These are phyloP conservation scores for Boletus rufocinnamomeus DNA, from an alignment of 768 basidiomycete genomes.

Conservation along the genomic window DNA sequence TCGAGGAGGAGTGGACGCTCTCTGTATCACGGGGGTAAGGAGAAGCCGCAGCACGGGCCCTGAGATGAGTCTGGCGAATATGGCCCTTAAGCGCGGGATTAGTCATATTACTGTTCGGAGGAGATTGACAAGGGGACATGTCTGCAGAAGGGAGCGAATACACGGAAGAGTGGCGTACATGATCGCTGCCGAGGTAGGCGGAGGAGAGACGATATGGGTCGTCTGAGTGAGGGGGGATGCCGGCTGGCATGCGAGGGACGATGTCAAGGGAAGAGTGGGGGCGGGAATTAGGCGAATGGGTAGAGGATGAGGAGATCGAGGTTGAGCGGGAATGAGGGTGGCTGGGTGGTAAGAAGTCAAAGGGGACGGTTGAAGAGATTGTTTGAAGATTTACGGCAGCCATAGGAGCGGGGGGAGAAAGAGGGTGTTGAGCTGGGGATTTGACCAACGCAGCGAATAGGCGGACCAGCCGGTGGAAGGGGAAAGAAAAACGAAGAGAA, in stretches of 20 bases:
- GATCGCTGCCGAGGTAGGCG: conserved; percentile 46
- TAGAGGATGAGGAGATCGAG: conserved; percentile 76
- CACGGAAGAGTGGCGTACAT: conserved; percentile 46
- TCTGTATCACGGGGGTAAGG: conserved; percentile 86
- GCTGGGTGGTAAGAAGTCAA: conserved; percentile 68
- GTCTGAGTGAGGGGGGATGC: conserved; percentile 54
- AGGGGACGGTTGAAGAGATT: conserved; percentile 64
- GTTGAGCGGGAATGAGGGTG: conserved; percentile 73
- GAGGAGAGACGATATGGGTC: conserved; percentile 75
- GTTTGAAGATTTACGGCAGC: conserved; percentile 75
- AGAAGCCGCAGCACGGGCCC: conserved; percentile 78
- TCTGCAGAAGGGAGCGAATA: conserved; percentile 45
- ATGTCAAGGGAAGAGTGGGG: conserved; percentile 77
- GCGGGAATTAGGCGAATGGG: conserved; percentile 70
- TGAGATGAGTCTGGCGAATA: conserved; percentile 72
- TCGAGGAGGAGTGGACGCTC: conserved; percentile 84
- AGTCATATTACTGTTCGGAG: conserved; percentile 72
- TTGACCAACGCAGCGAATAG: conserved; percentile 33
- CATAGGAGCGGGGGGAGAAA: conserved; percentile 46
- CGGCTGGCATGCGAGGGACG: conserved; percentile 53
- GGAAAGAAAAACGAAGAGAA: background rate
- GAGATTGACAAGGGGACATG: conserved; percentile 57
- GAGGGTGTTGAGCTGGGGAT: conserved; percentile 41
- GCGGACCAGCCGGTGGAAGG: conserved; percentile 60
- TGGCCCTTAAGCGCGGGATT: conserved; percentile 80